Conservation (phyloP, 2,329 filamentous ascomycete genomes). For the Colletotrichum higginsianum region DNA sequence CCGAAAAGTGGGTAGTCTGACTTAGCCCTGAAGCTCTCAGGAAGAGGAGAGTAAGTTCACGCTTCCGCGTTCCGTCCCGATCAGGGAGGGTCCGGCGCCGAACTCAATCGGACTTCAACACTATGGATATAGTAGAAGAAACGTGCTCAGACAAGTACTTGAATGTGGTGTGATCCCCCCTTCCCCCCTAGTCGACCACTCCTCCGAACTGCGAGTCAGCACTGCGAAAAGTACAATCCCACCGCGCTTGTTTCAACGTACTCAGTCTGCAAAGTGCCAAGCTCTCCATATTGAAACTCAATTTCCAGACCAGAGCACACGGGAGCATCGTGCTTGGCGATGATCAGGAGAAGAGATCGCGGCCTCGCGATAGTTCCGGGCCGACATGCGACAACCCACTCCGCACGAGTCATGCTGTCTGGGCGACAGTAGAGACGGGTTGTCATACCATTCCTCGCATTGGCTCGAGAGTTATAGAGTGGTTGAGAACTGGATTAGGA, state of each 20-base stretch:
- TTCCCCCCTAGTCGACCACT: no score
- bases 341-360: constrained; percentile 22
- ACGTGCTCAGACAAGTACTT: neutral
- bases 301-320: constrained; percentile 7
- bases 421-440: neutral
- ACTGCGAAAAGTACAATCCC: neutral
- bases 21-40: constrained; percentile 13
- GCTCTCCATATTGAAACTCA: constrained; percentile 20
- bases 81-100: neutral
- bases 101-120: neutral
- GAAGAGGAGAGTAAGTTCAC: neutral
- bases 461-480: neutral
- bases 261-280: constrained; percentile 21
- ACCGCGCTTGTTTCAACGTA: constrained; percentile 26
- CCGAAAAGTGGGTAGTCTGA: no score
- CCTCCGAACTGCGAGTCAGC: constrained; percentile 17
- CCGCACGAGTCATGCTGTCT: neutral
- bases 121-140: no score
- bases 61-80: constrained; percentile 16
- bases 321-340: constrained; percentile 21
- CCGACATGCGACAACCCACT: constrained; percentile 6
- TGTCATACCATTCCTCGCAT: neutral
- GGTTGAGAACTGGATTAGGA: neutral
- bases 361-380: constrained; percentile 20
- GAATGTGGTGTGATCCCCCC: no score